Base-by-base conservation (phyloP, 1,139 yeast genomes). In the Suhomyces terraborum region DNA sequence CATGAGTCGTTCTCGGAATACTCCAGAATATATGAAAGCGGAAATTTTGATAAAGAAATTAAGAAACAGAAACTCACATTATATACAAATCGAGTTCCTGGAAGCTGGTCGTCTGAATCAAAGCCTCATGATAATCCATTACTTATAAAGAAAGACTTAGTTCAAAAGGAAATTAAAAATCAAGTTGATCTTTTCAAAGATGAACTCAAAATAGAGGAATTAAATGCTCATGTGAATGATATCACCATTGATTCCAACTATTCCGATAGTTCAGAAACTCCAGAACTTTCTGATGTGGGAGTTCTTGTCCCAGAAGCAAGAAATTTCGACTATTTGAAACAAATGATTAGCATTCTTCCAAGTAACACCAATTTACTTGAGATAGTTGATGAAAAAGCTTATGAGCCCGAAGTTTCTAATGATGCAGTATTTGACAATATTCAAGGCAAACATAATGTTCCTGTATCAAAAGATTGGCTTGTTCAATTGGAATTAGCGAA, bases 381-480 rank as follows among this genome's bases (percentile, higher is more conserved):
- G 9, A 66, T 81, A 12, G 71, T 81, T 7, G 70, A 76, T 38
- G 86, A 82, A 49, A 83, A 80, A 53, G 84, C 80, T 1, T 84
- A 77, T 52, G 94, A 85, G 59, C 93, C 93, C 0, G 82, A 66
- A 60, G 58, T 73, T 16, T 45, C 57, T 1, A 61, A 64, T 41
- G 72, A 62, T 5, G 50, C 53, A 5, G 56, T 56, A 1, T 72
- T 71, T 48, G 62, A 66, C 35, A 51, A 43, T 4, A 62, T 72
- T 32, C 66, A 59, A 45, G 56, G 55, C 8, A 54, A 57, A 32
- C 64, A 70, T 2, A 63, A 68, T 29, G 64, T 80, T 29, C 76
- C 82, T 1, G 67, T 73, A 0, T 71, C 86, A 2, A 69, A 70
- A 30, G 75, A 81, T 50, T 85, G 93, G 91, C 67, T 77, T 19